These are phyloP conservation scores for Wickerhamomyces mucosus DNA, from an alignment of 805 yeast genomes.

Conservation along the genomic window DNA sequence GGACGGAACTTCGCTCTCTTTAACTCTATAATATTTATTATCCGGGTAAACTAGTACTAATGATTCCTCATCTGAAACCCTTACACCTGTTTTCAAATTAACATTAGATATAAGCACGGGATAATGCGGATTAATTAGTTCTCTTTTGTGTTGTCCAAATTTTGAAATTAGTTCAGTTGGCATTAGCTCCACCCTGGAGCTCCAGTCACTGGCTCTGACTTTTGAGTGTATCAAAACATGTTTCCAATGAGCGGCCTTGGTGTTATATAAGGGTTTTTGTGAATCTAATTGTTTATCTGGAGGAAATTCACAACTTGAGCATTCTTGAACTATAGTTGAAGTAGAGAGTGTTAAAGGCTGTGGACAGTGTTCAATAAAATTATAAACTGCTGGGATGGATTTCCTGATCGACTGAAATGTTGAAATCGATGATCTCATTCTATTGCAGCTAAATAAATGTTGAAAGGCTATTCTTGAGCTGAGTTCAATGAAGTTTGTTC, in stretches of 20 bases:
- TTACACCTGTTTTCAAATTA: conserved; percentile 15
- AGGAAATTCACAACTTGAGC: conserved; percentile 28
- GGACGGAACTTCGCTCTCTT: conserved; percentile 12
- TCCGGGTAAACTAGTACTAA: conserved; percentile 48
- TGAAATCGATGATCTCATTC: too few species aligned
- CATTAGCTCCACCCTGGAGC: conserved; percentile 36
- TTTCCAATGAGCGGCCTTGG: conserved; percentile 43
- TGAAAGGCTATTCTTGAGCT: too few species aligned
- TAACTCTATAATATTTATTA: conserved; percentile 23
- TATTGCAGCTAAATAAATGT: too few species aligned
- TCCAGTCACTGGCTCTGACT: conserved; percentile 26
- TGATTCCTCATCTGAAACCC: background rate
- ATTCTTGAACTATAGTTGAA: conserved; percentile 36
- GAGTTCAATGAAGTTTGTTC: too few species aligned
- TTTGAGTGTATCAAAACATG: conserved; percentile 47
- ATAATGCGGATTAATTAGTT: conserved; percentile 29
- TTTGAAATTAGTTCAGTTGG: conserved; percentile 35
- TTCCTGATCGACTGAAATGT: too few species aligned
- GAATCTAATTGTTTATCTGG: conserved; percentile 31
- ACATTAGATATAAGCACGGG: conserved; percentile 45
- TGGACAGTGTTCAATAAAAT: conserved; percentile 6
- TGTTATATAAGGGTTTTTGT: conserved; percentile 31
- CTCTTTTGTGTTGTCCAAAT: conserved; percentile 26
- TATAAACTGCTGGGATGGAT: background rate
- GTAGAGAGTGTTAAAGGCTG: conserved; percentile 8